Base-by-base conservation (phyloP, 176 grass and related monocot genomes). In the Ensete glaucum region DNA sequence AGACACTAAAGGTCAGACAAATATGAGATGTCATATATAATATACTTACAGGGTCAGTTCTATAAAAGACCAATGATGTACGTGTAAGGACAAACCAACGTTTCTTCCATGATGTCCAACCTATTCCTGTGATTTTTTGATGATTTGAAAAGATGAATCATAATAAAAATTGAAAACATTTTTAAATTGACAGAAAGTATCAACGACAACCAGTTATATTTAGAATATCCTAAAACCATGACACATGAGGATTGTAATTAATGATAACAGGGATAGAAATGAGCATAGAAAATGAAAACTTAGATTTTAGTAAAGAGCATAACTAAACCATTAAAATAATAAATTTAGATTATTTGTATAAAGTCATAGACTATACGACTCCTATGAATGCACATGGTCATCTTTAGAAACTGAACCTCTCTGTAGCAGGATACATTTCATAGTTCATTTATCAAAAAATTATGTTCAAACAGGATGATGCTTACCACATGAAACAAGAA, bases 71-170 rank as follows among this genome's bases (percentile, higher is more conserved):
- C 77, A 98, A 74, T 53, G 95, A 98, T 78, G 84, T 88, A 67
- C 86, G 89, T 73, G 95, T 98, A 88, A 98, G 95, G 78, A 94
- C 57, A 85, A 98, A 98, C 95, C 95, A 98, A 20, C 95, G 95
- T 69, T 88, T 98, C 75, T 98, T 98, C 95, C 95, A 98, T 85
- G 90, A 91, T 72, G 94, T 92, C 94, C 94, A 97, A 75, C 89
- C 94, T 77, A 93, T 87, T 75, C 94, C 94, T 97, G 84, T 24
- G 82, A 85, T 73, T 79, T 79, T 62, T 73, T 63, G n/a, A 76
- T 55, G 9, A 63, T 62, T 22, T 51, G 15, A 70, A 51, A 10
- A 19, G 48, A 70, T 84, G 67, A 75, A 77, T 78, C 11, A 78
- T 77, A 71, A 21, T 22, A 80, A 21, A 21, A 80, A 78, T 58